Conservation (phyloP, 148 eudicot genomes). For the Nepenthes mirabilis region DNA sequence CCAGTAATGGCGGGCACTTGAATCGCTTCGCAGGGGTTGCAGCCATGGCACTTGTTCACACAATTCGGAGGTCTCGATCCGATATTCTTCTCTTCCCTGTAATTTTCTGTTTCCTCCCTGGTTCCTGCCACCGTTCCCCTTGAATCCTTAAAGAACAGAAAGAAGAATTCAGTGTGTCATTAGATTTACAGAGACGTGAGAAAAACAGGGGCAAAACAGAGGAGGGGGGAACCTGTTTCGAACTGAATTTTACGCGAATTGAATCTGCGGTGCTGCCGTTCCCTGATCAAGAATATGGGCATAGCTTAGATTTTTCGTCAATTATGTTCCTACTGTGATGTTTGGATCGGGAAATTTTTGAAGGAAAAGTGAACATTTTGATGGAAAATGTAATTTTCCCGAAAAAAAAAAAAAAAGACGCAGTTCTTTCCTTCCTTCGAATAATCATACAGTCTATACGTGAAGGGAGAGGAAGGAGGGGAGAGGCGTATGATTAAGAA, state of each 20-base stretch:
- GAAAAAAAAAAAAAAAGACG: too few species aligned
- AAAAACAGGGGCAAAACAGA: background rate
- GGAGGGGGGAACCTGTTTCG: constrained; percentile 15
- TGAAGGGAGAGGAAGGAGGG: background rate
- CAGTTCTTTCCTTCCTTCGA: too few species aligned
- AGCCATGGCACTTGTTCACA: constrained; percentile 68
- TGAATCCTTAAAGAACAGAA: background rate
- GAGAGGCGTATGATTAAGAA: background rate
- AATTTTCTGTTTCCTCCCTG: constrained; percentile 1
- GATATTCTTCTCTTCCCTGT: constrained; percentile 21
- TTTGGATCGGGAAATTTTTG: too few species aligned
- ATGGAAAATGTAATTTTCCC: too few species aligned
- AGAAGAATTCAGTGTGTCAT: background rate
- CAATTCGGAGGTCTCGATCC: constrained; percentile 95
- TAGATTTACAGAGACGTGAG: background rate
- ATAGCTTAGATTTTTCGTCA: background rate
- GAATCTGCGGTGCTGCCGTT: constrained; percentile 8
- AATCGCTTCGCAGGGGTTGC: constrained; percentile 70
- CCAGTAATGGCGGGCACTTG: constrained; percentile 60
- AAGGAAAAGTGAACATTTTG: too few species aligned
- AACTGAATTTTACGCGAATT: constrained; percentile 9
- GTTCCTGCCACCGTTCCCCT: background rate
- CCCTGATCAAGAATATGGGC: constrained; percentile 15
- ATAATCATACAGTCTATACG: too few species aligned
- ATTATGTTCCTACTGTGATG: too few species aligned